phyloP scores from a whole-genome alignment of 495 filamentous ascomycete genomes.

The Aspergillus ellipticus region DNA sequence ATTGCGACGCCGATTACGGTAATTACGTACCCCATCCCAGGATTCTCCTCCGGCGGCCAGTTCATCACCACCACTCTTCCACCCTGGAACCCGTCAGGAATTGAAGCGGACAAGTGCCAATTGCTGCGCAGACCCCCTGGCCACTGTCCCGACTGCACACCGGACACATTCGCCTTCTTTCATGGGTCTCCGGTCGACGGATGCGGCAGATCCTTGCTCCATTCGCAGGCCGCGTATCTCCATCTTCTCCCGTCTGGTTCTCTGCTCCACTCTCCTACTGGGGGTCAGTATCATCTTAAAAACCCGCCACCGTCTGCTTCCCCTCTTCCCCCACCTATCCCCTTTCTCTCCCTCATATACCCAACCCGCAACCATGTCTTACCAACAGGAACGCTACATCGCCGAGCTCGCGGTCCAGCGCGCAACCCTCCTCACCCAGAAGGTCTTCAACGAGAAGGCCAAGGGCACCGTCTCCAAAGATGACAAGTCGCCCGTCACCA shows the following conservation, averaged over 20 bases:
- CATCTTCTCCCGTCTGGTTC: constrained; percentile 27
- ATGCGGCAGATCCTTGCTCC: constrained; percentile 21
- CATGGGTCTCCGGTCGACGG: constrained; percentile 19
- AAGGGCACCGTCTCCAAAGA: constrained; percentile 93
- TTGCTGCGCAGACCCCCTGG: not conserved
- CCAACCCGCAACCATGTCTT: constrained; percentile 47
- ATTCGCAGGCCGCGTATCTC: constrained; percentile 30
- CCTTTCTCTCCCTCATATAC: constrained; percentile 21
- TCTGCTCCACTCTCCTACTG: constrained; percentile 49
- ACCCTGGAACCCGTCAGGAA: not conserved
- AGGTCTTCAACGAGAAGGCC: constrained; percentile 84
- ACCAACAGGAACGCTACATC: constrained; percentile 76
- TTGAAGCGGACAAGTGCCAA: not conserved
- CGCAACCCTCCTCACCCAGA: constrained; percentile 82
- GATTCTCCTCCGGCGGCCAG: no score
- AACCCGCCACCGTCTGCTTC: constrained; percentile 41
- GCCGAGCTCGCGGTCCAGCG: constrained; percentile 91
- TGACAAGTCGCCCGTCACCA: constrained; percentile 93
- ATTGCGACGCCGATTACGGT: not conserved
- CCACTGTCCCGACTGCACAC: no score
- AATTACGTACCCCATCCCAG: not conserved
- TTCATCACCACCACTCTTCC: no score
- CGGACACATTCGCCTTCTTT: not conserved
- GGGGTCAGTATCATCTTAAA: constrained; percentile 45
- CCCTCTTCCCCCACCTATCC: constrained; percentile 32